Base-by-base conservation (phyloP, 768 basidiomycete species). In the Rhodosporidiobolus sp. region DNA sequence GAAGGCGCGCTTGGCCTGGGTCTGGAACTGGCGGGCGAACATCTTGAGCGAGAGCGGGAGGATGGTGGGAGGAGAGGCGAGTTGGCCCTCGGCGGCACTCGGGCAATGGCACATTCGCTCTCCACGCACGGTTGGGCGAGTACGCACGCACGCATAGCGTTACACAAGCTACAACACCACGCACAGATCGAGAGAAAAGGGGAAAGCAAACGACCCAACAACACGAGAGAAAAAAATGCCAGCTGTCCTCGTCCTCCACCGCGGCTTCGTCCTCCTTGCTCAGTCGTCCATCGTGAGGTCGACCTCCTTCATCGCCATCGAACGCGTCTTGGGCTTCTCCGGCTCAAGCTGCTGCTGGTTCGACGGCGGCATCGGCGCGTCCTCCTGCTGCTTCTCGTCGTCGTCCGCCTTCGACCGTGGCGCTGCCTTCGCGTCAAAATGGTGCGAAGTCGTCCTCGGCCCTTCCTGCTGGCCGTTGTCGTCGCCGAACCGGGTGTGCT, bases 1-100 rank as follows among this genome's bases (percentile, higher is more conserved):
- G 70, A 75, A 75, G 28, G 70, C 50, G 32, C 74, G 67, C 54
- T 56, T 56, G 50, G 63, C 67, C 28, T 59, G 26, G 57, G 43
- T 26, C 55, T 54, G 48, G 50, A 49, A 0, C 22, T 62, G 53
- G 32, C 63, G 67, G 54, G 68, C 69, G 50, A 74, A 70, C 73
- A 74, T 74, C 11, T 6, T 67, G 34, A 52, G 32, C 20, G 52
- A 32, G 24, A 43, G 30, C 22, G 38, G 32, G 28, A 53, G 45
- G 45, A 22, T 28, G 30, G 52, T 20, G 10, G 35, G 28, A 54
- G 53, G 60, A 20, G 67, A 45, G 45, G 12, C 28, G 10, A 7
- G n/a, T n/a, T n/a, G n/a, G n/a, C n/a, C 4, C 17, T 63, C 20
- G 50, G 16, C n/a, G 34, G 9, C 22, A n/a, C 20, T 35, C 20